Evolutionary conservation across 2,329 filamentous ascomycete species (phyloP).

Genomic region (Fonsecaea pugnacius): DNA sequence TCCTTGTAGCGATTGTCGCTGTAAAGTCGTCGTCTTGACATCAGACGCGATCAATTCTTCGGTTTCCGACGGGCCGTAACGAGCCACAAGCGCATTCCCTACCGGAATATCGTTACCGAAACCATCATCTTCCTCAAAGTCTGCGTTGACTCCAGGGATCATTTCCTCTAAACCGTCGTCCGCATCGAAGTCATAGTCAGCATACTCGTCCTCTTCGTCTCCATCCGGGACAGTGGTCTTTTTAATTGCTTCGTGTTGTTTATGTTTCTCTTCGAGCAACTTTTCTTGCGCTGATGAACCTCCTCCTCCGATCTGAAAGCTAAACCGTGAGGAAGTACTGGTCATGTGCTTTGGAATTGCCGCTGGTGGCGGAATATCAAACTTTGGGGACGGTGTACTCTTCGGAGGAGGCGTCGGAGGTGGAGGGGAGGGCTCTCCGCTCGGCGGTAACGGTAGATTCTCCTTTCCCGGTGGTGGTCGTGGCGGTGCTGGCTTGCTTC

Average conservation of each 20-base stretch:
- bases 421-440: constrained; percentile 26
- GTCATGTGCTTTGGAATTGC: constrained; percentile 53
- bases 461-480: constrained; percentile 19
- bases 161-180: constrained; percentile 52
- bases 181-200: constrained; percentile 49
- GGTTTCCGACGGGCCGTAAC: constrained; percentile 18
- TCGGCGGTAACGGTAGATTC: constrained; percentile 8
- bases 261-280: constrained; percentile 66
- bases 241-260: constrained; percentile 56
- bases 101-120: constrained; percentile 35
- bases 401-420: constrained; percentile 34
- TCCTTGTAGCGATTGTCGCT: constrained; percentile 32
- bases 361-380: constrained; percentile 32
- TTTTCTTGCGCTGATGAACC: constrained; percentile 65
- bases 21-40: constrained; percentile 40
- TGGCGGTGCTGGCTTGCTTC: constrained; percentile 12
- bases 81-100: constrained; percentile 26
- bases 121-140: constrained; percentile 49
- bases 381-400: constrained; percentile 34
- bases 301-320: constrained; percentile 64
- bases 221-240: constrained; percentile 41
- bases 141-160: constrained; percentile 55
- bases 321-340: constrained; percentile 67
- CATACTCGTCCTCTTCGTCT: constrained; percentile 43
- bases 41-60: constrained; percentile 10